Percentiles rank a stretch among this genome's conserved stretches.
Conservation (phyloP, 2,329 filamentous ascomycete species). For the Ophiobolus disseminans region DNA sequence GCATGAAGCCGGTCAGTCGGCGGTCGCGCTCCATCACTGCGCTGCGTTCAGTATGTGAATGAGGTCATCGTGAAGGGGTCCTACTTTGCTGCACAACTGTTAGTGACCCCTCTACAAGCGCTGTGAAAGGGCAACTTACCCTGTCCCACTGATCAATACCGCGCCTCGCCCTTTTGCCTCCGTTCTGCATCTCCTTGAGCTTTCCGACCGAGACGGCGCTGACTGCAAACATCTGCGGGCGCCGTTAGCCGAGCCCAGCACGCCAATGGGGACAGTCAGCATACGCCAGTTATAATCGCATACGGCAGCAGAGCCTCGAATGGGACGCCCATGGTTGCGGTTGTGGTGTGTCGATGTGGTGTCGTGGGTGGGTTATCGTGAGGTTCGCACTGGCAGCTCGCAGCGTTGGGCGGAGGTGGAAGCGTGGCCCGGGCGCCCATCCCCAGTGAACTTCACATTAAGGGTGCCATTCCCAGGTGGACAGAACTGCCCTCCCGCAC, state of each 20-base stretch:
- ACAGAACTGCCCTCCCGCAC: constrained; percentile 36
- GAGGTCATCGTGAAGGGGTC: constrained; percentile 43
- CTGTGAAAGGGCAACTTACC: constrained; percentile 53
- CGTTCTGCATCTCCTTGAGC: constrained; percentile 67
- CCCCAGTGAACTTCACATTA: constrained; percentile 22
- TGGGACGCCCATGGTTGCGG: constrained; percentile 66
- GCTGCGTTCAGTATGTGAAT: constrained; percentile 36
- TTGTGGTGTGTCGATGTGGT: constrained; percentile 29
- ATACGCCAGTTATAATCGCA: constrained; percentile 67
- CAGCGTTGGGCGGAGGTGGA: neutral
- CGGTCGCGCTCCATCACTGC: constrained; percentile 72
- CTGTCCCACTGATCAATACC: constrained; percentile 70
- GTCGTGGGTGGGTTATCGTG: constrained; percentile 21
- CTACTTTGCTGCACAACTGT: constrained; percentile 62
- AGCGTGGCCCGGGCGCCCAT: constrained; percentile 11
- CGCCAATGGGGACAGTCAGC: constrained; percentile 36
- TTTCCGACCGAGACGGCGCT: constrained; percentile 65
- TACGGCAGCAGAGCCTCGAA: constrained; percentile 72
- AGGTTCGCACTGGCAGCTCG: constrained; percentile 13
- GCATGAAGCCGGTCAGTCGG: constrained; percentile 65
- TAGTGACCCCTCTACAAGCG: constrained; percentile 43
- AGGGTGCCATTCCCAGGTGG: constrained; percentile 36
- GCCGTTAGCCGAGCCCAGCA: constrained; percentile 23
- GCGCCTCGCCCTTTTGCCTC: constrained; percentile 66
- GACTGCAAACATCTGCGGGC: constrained; percentile 65